Conservation (phyloP, 2,329 filamentous ascomycete species). For the Aspergillus transmontanensis region DNA sequence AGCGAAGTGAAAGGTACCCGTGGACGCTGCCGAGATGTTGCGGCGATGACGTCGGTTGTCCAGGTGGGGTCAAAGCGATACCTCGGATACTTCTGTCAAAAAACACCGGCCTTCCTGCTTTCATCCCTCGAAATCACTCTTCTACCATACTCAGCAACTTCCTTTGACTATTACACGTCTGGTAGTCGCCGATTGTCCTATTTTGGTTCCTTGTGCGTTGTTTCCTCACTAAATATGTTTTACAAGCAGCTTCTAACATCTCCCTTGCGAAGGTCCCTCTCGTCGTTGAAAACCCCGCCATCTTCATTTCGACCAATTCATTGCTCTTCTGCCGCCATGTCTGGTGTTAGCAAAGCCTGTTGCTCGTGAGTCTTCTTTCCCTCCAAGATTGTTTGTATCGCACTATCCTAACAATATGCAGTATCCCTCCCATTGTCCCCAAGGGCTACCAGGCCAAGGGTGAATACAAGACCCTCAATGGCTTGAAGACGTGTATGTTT, state of each 20-base stretch:
- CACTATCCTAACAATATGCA: slow-evolving; percentile 13
- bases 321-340: slow-evolving; percentile 35
- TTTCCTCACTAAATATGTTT: slow-evolving; percentile 15
- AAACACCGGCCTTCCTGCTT: background rate
- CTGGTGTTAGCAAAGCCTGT: slow-evolving; percentile 48
- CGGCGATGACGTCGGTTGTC: background rate
- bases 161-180: background rate
- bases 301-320: slow-evolving; percentile 19
- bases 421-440: slow-evolving; percentile 45
- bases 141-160: background rate
- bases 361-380: slow-evolving; percentile 41
- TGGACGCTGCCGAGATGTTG: background rate
- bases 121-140: background rate
- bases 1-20: background rate
- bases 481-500: slow-evolving; percentile 61
- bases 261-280: slow-evolving; percentile 25
- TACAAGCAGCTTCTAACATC: slow-evolving; percentile 27
- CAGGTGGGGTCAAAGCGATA: background rate
- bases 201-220: slow-evolving; percentile 4
- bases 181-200: background rate
- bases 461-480: slow-evolving; percentile 60
- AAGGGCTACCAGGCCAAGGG: slow-evolving; percentile 59
- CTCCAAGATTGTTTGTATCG: background rate
- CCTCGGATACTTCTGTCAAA: background rate
- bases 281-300: slow-evolving; percentile 16